Conservation (phyloP, 352 stramenopile species). For the Blastocystis sp. region DNA sequence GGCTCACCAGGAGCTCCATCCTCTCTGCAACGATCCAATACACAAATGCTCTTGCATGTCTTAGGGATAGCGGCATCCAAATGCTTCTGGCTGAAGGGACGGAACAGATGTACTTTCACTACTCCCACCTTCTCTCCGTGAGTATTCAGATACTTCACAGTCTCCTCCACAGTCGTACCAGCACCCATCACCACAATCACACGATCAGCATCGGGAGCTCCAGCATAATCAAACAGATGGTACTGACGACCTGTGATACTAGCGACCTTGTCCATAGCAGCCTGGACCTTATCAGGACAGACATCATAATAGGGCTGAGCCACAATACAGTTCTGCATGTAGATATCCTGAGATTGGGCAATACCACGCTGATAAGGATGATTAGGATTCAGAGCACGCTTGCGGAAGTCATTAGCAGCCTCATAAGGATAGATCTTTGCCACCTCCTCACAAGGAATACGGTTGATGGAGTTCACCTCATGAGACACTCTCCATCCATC, state of each 20-base stretch:
- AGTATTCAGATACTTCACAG: constrained; percentile 73
- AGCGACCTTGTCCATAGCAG: constrained; percentile 73
- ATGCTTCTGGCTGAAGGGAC: constrained; percentile 73
- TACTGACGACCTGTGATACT: constrained; percentile 74
- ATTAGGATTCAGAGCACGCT: constrained; percentile 62
- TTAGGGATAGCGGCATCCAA: constrained; percentile 71
- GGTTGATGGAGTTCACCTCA: constrained; percentile 71
- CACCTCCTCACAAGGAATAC: constrained; percentile 69
- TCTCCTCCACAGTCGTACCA: constrained; percentile 69
- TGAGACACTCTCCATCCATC: constrained; percentile 71
- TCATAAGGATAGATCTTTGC: constrained; percentile 66
- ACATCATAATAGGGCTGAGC: constrained; percentile 61
- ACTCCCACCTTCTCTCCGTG: constrained; percentile 73
- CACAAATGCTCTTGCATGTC: constrained; percentile 70
- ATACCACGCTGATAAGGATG: constrained; percentile 52
- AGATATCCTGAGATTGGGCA: constrained; percentile 50
- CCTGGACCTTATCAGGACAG: constrained; percentile 71
- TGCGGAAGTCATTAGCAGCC: constrained; percentile 63
- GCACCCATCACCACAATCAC: constrained; percentile 74
- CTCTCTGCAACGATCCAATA: constrained; percentile 71
- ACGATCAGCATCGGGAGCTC: constrained; percentile 70
- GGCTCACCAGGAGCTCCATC: constrained; percentile 72
- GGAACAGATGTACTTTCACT: constrained; percentile 72
- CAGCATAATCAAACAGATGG: constrained; percentile 75
- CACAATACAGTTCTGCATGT: constrained; percentile 49